Conservation (phyloP, 2,329 filamentous ascomycete genomes). For the Penicillium sp. region DNA sequence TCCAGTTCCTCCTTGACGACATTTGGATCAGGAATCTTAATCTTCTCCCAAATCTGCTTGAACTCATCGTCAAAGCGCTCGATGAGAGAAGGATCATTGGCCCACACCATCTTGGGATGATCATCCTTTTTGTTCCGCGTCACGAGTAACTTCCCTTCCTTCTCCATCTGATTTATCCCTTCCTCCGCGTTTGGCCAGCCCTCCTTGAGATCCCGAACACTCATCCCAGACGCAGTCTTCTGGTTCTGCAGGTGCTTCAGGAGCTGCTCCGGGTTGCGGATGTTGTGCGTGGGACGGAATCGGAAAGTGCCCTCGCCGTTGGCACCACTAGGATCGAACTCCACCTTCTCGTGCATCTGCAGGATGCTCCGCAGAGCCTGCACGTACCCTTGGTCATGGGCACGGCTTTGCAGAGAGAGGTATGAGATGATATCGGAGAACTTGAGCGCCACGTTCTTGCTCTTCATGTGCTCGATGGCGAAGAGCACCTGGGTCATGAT, state of each 20-base stretch:
- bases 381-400: constrained; percentile 60
- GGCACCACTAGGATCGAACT: constrained; percentile 59
- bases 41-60: constrained; percentile 77
- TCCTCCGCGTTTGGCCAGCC: constrained; percentile 87
- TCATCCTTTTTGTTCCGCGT: constrained; percentile 92
- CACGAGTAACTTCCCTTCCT: constrained; percentile 76
- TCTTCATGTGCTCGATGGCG: constrained; percentile 78
- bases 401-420: constrained; percentile 67
- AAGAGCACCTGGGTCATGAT: constrained; percentile 87
- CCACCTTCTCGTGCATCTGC: constrained; percentile 64
- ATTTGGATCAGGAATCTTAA: constrained; percentile 72
- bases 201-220: constrained; percentile 89
- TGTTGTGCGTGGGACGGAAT: constrained; percentile 82
- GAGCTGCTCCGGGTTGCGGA: constrained; percentile 74
- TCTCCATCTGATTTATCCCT: constrained; percentile 75
- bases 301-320: constrained; percentile 74
- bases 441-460: constrained; percentile 66
- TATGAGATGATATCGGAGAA: constrained; percentile 79
- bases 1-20: constrained; percentile 77
- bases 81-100: constrained; percentile 77
- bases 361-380: constrained; percentile 68
- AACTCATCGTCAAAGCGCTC: constrained; percentile 81
- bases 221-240: constrained; percentile 75
- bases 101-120: constrained; percentile 82
- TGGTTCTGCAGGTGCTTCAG: constrained; percentile 79